Percentiles rank a stretch among this genome's conserved stretches.
Evolutionary conservation across 495 filamentous ascomycete species (phyloP).

Genomic region (Podospora tetraspora): DNA sequence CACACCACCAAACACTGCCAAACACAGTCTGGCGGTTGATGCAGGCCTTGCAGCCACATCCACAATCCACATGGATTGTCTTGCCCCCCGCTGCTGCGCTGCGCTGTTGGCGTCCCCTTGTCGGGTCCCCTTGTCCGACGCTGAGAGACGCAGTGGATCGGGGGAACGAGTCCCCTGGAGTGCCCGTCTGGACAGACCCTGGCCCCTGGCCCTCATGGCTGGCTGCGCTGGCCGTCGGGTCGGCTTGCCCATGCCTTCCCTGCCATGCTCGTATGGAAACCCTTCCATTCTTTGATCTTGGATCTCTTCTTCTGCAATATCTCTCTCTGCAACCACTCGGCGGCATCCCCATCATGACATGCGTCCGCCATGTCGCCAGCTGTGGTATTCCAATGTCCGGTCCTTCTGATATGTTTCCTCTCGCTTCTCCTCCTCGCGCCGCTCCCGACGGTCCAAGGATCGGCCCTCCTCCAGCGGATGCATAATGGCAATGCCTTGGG

Average conservation of each 20-base stretch:
- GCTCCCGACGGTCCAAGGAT: neutral
- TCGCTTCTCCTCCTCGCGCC: neutral
- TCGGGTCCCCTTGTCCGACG: too few relatives aligned
- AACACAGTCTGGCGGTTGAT: neutral
- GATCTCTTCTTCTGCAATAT: constrained; percentile 5
- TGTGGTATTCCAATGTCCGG: constrained; percentile 1
- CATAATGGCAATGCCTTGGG: neutral
- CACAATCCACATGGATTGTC: too few relatives aligned
- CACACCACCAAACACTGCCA: neutral
- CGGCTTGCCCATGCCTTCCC: neutral
- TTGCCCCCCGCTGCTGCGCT: too few relatives aligned
- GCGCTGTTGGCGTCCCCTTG: too few relatives aligned
- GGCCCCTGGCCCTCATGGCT: too few relatives aligned
- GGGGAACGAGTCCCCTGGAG: too few relatives aligned
- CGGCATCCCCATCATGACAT: constrained; percentile 7
- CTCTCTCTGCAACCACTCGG: neutral
- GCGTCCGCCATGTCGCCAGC: constrained; percentile 7
- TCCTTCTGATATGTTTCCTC: neutral
- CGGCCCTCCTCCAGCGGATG: neutral
- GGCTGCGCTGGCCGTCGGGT: too few relatives aligned
- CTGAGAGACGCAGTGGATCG: neutral
- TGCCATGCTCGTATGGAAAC: neutral
- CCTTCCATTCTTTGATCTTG: neutral
- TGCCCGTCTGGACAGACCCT: too few relatives aligned
- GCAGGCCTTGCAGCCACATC: neutral